These are phyloP conservation scores for Ceratocystis lukuohia DNA, from an alignment of 2,329 filamentous ascomycete species.

Conservation along the genomic window DNA sequence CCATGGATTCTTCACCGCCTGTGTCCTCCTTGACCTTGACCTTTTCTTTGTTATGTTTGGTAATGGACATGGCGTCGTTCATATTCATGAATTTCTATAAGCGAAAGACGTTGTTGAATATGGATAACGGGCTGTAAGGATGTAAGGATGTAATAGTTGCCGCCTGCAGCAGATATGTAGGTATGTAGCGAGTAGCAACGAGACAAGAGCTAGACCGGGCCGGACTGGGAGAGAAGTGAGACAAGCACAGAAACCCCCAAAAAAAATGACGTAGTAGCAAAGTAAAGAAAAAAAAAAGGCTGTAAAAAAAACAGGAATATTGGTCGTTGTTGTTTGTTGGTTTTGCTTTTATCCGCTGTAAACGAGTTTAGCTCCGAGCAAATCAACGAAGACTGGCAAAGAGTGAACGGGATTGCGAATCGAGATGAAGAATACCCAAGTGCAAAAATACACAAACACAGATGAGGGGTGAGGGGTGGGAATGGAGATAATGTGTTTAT, in stretches of 20 bases:
- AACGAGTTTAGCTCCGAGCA: too few species aligned
- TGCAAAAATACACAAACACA: too few species aligned
- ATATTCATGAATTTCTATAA: slow-evolving; percentile 27
- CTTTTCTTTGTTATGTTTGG: slow-evolving; percentile 43
- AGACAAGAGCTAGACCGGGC: neutral
- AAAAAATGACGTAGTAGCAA: too few species aligned
- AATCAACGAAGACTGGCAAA: too few species aligned
- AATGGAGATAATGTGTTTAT: too few species aligned
- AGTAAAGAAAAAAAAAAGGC: too few species aligned
- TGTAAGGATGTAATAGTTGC: neutral
- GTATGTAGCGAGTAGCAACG: too few species aligned
- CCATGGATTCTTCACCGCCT: slow-evolving; percentile 48
- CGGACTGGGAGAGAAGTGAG: neutral
- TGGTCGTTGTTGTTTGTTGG: neutral
- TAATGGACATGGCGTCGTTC: slow-evolving; percentile 56
- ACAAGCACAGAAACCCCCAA: neutral
- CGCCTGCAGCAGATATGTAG: neutral
- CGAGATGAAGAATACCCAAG: too few species aligned
- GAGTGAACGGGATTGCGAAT: too few species aligned
- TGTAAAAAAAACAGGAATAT: too few species aligned
- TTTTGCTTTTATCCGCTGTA: neutral
- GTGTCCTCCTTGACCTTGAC: slow-evolving; percentile 44
- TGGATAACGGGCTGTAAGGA: neutral
- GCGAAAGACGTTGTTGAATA: neutral
- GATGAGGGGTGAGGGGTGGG: too few species aligned